Conservation (phyloP, 139 green algal species). For the Coccomyxa sp. region DNA sequence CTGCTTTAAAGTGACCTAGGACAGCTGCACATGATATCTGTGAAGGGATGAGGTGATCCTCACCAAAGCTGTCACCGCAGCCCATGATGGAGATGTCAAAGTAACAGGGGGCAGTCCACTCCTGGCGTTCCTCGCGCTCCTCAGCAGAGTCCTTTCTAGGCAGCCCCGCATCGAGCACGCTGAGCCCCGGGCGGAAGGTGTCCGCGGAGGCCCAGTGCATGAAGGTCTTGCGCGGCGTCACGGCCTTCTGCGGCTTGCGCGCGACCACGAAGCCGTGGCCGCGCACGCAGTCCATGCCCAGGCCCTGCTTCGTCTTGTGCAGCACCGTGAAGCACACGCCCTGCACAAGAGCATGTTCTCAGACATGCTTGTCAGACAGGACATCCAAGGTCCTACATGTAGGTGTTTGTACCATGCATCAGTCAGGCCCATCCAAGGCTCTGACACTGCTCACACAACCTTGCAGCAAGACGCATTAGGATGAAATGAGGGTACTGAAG, state of each 20-base stretch:
- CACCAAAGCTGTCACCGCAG: background rate
- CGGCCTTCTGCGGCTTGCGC: background rate
- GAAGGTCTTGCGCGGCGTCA: background rate
- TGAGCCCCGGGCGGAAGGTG: background rate
- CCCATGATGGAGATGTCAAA: background rate
- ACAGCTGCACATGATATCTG: background rate
- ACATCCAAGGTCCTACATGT: too few relatives aligned
- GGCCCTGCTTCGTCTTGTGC: background rate
- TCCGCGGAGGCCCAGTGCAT: background rate
- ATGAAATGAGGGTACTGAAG: too few relatives aligned
- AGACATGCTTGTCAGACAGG: too few relatives aligned
- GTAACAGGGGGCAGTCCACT: conserved; percentile 8
- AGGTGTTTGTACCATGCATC: too few relatives aligned
- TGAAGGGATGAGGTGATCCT: background rate
- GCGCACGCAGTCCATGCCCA: background rate
- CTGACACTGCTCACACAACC: too few relatives aligned
- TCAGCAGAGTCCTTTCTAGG: background rate
- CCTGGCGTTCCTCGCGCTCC: background rate
- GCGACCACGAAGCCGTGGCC: conserved; percentile 7
- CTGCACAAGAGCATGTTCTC: too few relatives aligned
- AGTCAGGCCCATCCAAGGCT: too few relatives aligned
- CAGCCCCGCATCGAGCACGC: background rate
- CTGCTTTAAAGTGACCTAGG: background rate
- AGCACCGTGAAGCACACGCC: background rate
- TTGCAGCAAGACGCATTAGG: too few relatives aligned